Conservation (phyloP, 2,329 filamentous ascomycete species). For the Colletotrichum agaves region DNA sequence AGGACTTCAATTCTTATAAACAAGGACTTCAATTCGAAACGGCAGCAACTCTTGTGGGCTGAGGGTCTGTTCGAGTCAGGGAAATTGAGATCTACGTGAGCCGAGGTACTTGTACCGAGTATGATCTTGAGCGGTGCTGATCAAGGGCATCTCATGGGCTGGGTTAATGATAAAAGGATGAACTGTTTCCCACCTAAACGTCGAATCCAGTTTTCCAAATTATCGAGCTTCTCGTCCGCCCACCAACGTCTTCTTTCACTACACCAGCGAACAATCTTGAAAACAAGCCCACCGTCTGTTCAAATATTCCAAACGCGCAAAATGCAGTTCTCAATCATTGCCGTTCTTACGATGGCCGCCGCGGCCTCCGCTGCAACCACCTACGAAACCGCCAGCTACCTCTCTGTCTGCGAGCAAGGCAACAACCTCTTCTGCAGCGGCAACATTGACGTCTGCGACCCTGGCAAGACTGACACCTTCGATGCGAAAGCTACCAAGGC, state of each 20-base stretch:
- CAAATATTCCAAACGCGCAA: not conserved
- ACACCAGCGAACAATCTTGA: no score
- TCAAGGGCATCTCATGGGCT: not conserved
- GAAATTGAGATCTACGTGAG: constrained; percentile 2
- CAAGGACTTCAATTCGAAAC: not conserved
- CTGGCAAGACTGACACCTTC: constrained; percentile 14
- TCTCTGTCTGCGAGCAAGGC: constrained; percentile 7
- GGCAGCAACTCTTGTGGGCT: not conserved
- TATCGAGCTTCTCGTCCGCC: not conserved
- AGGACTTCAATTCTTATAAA: not conserved
- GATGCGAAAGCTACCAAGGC: constrained; percentile 17
- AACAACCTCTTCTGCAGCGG: constrained; percentile 23
- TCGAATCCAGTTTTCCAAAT: not conserved
- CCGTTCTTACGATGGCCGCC: not conserved
- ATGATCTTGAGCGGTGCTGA: not conserved
- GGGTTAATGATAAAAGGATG: not conserved
- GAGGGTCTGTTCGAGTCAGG: constrained; percentile 4
- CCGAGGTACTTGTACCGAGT: no score
- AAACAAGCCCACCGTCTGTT: not conserved
- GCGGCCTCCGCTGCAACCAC: not conserved
- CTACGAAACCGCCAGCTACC: constrained; percentile 10
- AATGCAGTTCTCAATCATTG: constrained; percentile 23
- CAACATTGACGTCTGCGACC: constrained; percentile 13
- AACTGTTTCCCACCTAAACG: not conserved
- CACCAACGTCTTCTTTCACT: no score